Evolutionary conservation across 495 filamentous ascomycete genomes (phyloP).

Genomic region (Podospora didyma): DNA sequence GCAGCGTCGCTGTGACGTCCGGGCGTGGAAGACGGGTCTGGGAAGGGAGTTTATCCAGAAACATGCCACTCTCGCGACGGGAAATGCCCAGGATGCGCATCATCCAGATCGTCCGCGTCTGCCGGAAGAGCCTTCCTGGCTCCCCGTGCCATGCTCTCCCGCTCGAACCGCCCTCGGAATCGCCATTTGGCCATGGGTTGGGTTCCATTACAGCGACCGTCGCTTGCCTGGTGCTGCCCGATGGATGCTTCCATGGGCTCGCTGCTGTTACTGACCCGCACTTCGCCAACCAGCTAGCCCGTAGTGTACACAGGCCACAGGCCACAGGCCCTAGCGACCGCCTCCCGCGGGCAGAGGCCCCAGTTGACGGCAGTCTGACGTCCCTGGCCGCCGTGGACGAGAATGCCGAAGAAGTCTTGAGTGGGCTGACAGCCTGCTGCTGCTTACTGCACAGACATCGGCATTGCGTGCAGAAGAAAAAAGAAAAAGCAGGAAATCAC

Average conservation of each 20-base stretch:
- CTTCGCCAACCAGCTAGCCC: slow-evolving; percentile 6
- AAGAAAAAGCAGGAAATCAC: not conserved
- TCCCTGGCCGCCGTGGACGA: slow-evolving; percentile 1
- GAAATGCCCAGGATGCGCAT: slow-evolving; percentile 17
- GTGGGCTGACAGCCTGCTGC: slow-evolving; percentile 2
- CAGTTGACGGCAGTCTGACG: slow-evolving; percentile 15
- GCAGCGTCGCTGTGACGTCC: slow-evolving; percentile 3
- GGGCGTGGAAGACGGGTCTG: slow-evolving; percentile 3
- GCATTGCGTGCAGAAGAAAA: slow-evolving; percentile 15
- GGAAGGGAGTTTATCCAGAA: slow-evolving; percentile 19
- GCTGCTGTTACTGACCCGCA: slow-evolving; percentile 8
- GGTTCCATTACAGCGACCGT: slow-evolving; percentile 16
- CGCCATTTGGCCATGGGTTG: slow-evolving; percentile 13
- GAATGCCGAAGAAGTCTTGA: not conserved
- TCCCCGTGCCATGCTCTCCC: slow-evolving; percentile 21
- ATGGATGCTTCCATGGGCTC: slow-evolving; percentile 12
- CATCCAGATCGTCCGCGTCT: slow-evolving; percentile 20
- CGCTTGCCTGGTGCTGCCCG: slow-evolving; percentile 15
- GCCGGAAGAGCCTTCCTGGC: slow-evolving; percentile 16
- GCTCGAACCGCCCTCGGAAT: slow-evolving; percentile 19
- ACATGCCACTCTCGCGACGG: slow-evolving; percentile 10
- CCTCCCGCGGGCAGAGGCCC: slow-evolving; percentile 6
- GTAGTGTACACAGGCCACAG: no score
- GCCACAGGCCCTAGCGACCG: not conserved
- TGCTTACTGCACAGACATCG: slow-evolving; percentile 14